Evolutionary conservation across 148 eudicot species (phyloP).

Genomic region (Vaccinium macrocarpon): DNA sequence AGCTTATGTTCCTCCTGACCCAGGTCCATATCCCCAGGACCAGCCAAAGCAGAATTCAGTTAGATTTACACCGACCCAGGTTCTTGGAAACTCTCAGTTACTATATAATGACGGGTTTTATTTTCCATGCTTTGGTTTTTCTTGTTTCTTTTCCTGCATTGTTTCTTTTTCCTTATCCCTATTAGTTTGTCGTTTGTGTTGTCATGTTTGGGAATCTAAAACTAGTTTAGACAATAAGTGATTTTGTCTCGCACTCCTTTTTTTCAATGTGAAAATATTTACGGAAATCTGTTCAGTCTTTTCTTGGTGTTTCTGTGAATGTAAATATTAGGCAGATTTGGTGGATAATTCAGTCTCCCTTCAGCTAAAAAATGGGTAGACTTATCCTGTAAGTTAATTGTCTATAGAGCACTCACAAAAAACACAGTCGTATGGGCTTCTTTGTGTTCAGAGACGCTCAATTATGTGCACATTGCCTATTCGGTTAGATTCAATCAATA

Average conservation of each 20-base stretch:
- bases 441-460: background rate
- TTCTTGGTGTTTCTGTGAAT: background rate
- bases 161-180: background rate
- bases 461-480: background rate
- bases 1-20: constrained; percentile 93
- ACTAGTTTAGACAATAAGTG: background rate
- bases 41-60: constrained; percentile 93
- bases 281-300: background rate
- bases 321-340: background rate
- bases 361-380: background rate
- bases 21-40: constrained; percentile 98
- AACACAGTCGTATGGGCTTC: background rate
- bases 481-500: background rate
- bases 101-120: background rate
- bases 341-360: background rate
- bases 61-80: constrained; percentile 95
- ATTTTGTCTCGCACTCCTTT: background rate
- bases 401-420: background rate
- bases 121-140: constrained; percentile 6
- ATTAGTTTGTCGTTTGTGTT: background rate
- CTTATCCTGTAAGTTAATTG: background rate
- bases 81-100: constrained; percentile 20
- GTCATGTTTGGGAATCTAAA: background rate
- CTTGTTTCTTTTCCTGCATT: background rate
- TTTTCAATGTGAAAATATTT: background rate